phyloP scores from a whole-genome alignment of 441 rosid genomes.

The Arabidopsis lyrata region DNA sequence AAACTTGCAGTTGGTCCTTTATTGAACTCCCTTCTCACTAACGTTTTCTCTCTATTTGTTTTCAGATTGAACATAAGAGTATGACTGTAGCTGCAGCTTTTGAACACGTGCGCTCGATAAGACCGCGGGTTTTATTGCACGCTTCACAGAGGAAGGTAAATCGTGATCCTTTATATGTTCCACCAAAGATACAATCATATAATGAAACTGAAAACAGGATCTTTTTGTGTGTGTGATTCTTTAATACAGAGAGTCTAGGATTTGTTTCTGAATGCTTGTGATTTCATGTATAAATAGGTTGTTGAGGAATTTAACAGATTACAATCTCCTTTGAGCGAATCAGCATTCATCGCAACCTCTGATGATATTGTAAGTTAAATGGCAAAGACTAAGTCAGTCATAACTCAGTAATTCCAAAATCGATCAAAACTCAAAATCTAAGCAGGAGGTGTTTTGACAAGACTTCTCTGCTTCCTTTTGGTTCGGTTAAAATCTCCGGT shows the following conservation, averaged over 20 bases:
- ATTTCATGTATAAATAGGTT: constrained; percentile 53
- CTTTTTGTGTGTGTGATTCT: constrained; percentile 19
- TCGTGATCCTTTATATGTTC: not conserved
- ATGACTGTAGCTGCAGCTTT: constrained; percentile 79
- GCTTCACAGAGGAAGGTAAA: constrained; percentile 82
- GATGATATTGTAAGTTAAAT: not conserved
- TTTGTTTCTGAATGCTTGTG: constrained; percentile 32
- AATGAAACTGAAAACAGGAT: constrained; percentile 5
- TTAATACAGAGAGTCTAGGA: constrained; percentile 23
- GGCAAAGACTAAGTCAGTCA: constrained; percentile 7
- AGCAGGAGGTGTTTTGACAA: constrained; percentile 16
- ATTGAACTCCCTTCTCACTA: not conserved
- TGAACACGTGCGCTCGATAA: constrained; percentile 74
- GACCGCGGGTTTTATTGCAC: constrained; percentile 82
- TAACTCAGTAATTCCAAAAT: not conserved
- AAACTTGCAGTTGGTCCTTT: not conserved
- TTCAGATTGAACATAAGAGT: constrained; percentile 70
- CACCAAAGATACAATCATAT: not conserved
- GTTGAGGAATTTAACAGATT: constrained; percentile 69
- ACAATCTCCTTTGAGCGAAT: constrained; percentile 15
- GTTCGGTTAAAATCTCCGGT: constrained; percentile 33
- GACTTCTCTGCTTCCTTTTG: constrained; percentile 30
- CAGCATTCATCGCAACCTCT: constrained; percentile 18
- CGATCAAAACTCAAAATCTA: constrained; percentile 5
- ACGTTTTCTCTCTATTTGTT: not conserved